Evolutionary conservation across 495 filamentous ascomycete genomes (phyloP).

Genomic region (Aspergillus baeticus): DNA sequence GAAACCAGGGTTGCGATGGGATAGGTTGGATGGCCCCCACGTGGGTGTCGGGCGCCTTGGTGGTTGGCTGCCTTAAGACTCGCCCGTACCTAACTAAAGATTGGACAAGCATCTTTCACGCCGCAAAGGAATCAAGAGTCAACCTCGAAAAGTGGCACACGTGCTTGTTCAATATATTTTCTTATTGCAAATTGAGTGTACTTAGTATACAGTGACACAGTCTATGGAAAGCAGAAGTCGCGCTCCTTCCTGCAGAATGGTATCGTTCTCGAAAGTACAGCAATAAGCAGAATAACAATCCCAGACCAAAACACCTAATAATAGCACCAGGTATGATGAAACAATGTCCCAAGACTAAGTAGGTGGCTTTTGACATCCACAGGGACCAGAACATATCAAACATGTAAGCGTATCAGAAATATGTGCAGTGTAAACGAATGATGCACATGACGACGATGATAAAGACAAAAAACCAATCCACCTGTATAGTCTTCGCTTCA

Average conservation of each 20-base stretch:
- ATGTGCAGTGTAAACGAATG: neutral
- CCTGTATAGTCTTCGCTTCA: neutral
- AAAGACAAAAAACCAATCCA: neutral
- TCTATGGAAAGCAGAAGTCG: neutral
- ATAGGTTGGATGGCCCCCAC: conserved; percentile 6
- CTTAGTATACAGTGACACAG: conserved; percentile 9
- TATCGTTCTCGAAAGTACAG: neutral
- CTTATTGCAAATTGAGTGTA: neutral
- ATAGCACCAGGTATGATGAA: neutral
- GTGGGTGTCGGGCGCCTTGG: conserved; percentile 1
- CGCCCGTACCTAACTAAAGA: neutral
- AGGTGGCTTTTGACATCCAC: too few species aligned
- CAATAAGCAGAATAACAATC: neutral
- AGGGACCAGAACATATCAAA: neutral
- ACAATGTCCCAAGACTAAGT: neutral
- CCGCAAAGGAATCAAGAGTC: neutral
- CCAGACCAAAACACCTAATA: neutral
- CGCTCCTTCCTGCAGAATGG: neutral
- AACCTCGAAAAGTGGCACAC: neutral
- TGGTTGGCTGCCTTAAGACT: conserved; percentile 13
- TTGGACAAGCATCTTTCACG: neutral
- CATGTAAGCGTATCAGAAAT: neutral
- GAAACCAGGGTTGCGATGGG: neutral
- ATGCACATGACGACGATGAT: neutral
- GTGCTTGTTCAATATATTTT: neutral